Conservation (phyloP, 1,284 basidiomycete species). For the Exobasidium cylindrosporum region DNA sequence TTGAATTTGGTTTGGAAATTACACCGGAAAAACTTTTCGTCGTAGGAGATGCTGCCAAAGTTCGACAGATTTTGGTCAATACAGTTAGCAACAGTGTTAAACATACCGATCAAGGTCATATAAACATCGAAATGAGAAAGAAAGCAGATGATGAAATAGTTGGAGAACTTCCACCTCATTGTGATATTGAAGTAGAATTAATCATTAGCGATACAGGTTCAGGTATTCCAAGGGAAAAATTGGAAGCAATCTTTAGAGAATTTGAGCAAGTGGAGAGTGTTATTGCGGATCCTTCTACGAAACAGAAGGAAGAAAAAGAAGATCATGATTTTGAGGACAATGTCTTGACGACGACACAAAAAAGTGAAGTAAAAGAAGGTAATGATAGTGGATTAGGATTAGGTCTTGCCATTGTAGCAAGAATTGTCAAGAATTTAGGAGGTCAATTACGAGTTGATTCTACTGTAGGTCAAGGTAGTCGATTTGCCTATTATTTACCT, state of each 20-base stretch:
- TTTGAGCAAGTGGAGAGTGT: constrained; percentile 76
- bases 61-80: constrained; percentile 77
- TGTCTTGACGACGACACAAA: not conserved
- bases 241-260: constrained; percentile 79
- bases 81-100: constrained; percentile 74
- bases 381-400: constrained; percentile 59
- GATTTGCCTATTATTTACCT: constrained; percentile 71
- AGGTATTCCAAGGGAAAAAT: constrained; percentile 70
- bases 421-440: constrained; percentile 76
- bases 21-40: constrained; percentile 62
- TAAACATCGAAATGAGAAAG: constrained; percentile 66
- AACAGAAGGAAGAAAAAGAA: not conserved
- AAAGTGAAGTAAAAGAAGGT: not conserved
- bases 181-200: constrained; percentile 66
- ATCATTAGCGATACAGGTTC: constrained; percentile 73
- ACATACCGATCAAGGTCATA: constrained; percentile 68
- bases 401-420: constrained; percentile 74
- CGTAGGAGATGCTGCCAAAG: constrained; percentile 63
- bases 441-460: constrained; percentile 79
- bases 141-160: constrained; percentile 28
- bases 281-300: constrained; percentile 26
- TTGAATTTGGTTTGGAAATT: constrained; percentile 67
- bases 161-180: constrained; percentile 25
- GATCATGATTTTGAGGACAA: not conserved
- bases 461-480: constrained; percentile 67